phyloP scores from a whole-genome alignment of 306 rosid species.

The Pachyrhizus erosus region DNA sequence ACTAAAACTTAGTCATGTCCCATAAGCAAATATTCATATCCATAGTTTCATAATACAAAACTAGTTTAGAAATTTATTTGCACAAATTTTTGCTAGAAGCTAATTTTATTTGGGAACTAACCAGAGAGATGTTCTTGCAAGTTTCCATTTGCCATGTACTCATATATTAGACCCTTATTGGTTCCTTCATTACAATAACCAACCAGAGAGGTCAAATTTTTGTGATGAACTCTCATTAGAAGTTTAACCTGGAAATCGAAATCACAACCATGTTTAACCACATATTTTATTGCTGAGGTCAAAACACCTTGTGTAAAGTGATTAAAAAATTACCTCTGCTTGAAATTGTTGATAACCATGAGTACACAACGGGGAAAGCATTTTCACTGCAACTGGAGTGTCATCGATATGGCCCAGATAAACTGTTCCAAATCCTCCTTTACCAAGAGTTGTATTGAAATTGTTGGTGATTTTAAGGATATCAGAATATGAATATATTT shows the following conservation, averaged over 20 bases:
- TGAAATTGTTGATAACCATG: slow-evolving; percentile 58
- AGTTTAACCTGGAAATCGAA: slow-evolving; percentile 31
- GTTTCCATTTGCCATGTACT: slow-evolving; percentile 49
- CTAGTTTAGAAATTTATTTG: neutral
- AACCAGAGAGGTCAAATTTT: slow-evolving; percentile 47
- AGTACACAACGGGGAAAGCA: slow-evolving; percentile 53
- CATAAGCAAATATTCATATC: neutral
- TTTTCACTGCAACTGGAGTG: slow-evolving; percentile 61
- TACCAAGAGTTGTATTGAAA: slow-evolving; percentile 45
- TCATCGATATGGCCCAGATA: slow-evolving; percentile 47
- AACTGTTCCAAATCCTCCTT: slow-evolving; percentile 61
- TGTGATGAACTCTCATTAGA: slow-evolving; percentile 51
- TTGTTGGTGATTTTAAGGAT: slow-evolving; percentile 53
- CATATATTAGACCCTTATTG: slow-evolving; percentile 46
- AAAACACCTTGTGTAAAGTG: neutral
- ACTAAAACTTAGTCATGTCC: neutral
- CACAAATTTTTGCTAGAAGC: neutral
- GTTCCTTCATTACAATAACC: slow-evolving; percentile 49
- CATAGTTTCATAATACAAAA: neutral
- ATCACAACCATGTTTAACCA: neutral
- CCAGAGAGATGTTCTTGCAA: slow-evolving; percentile 49
- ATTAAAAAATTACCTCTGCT: slow-evolving; percentile 51
- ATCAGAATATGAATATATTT: slow-evolving; percentile 48
- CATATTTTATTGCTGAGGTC: neutral
- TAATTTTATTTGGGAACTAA: slow-evolving; percentile 1